Evolutionary conservation across 163 green algal species (phyloP).

Genomic region (Trebouxia gelatinosa): DNA sequence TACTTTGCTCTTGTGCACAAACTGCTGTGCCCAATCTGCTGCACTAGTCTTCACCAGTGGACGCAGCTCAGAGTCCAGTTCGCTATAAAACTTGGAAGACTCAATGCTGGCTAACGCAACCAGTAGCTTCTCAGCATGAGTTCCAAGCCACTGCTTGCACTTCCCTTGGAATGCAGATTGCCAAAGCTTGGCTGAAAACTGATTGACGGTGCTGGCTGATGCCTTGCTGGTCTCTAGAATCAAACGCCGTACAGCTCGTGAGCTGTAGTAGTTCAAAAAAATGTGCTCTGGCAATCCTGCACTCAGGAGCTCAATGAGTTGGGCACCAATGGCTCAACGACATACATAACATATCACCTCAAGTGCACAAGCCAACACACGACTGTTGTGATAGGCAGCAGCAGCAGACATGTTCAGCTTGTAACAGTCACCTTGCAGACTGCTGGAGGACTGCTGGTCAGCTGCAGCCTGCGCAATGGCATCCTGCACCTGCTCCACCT

Average conservation of each 20-base stretch:
- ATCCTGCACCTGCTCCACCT: not conserved
- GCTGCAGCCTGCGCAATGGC: not conserved
- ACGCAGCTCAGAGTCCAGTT: not conserved
- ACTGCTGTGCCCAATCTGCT: not conserved
- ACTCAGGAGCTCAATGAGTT: no score
- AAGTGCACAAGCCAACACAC: no score
- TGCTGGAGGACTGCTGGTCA: no score
- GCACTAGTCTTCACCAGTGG: not conserved
- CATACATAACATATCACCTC: no score
- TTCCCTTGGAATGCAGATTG: conserved; percentile 4
- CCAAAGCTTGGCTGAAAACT: no score
- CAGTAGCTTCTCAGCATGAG: conserved; percentile 28
- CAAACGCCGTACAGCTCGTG: conserved; percentile 2
- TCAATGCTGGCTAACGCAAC: not conserved
- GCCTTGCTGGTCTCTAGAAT: no score
- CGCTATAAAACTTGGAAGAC: not conserved
- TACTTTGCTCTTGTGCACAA: no score
- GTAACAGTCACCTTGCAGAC: no score
- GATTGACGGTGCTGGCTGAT: no score
- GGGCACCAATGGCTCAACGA: no score
- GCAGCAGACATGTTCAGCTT: no score
- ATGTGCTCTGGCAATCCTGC: conserved; percentile 8
- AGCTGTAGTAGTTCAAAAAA: conserved; percentile 16
- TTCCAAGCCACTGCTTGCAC: conserved; percentile 16
- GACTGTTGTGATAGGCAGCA: no score